Percentiles rank a stretch among this genome's conserved stretches.
Conservation (phyloP, 495 filamentous ascomycete species). For the Penicillium coprophilum region DNA sequence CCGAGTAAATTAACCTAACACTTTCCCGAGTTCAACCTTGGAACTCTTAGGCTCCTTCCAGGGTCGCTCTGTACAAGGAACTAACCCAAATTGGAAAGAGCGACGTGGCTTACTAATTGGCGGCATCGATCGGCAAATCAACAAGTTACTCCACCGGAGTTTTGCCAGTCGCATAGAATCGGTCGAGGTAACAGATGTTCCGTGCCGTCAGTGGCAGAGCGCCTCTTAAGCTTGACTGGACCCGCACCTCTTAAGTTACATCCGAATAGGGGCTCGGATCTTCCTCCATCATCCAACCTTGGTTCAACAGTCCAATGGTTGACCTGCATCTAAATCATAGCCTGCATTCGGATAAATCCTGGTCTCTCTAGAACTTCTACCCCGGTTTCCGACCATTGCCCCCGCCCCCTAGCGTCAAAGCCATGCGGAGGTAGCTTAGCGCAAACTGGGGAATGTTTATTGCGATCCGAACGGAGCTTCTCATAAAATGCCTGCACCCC, state of each 20-base stretch:
- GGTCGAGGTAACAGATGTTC: conserved; percentile 12
- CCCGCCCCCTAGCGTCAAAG: conserved; percentile 30
- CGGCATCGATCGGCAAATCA: background rate
- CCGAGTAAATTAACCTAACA: background rate
- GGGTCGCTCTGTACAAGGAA: background rate
- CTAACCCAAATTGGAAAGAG: background rate
- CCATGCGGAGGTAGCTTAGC: conserved; percentile 25
- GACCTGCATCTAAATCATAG: conserved; percentile 10
- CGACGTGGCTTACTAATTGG: background rate
- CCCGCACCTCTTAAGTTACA: background rate
- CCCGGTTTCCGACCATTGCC: conserved; percentile 23
- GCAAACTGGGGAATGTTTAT: conserved; percentile 21
- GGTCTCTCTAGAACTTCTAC: conserved; percentile 18
- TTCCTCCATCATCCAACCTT: conserved; percentile 12
- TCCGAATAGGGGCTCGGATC: conserved; percentile 22
- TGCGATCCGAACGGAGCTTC: conserved; percentile 14
- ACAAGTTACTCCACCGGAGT: conserved; percentile 25
- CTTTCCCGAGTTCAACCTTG: too few species aligned
- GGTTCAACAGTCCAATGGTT: conserved; percentile 11
- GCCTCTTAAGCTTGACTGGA: conserved; percentile 13
- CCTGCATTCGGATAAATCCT: conserved; percentile 28
- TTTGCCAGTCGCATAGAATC: conserved; percentile 13
- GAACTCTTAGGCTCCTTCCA: background rate
- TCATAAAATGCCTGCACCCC: conserved; percentile 31
- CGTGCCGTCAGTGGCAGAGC: conserved; percentile 8